Conservation (phyloP, 2,329 filamentous ascomycete genomes). For the Ophiocordyceps camponoti-leonardi region DNA sequence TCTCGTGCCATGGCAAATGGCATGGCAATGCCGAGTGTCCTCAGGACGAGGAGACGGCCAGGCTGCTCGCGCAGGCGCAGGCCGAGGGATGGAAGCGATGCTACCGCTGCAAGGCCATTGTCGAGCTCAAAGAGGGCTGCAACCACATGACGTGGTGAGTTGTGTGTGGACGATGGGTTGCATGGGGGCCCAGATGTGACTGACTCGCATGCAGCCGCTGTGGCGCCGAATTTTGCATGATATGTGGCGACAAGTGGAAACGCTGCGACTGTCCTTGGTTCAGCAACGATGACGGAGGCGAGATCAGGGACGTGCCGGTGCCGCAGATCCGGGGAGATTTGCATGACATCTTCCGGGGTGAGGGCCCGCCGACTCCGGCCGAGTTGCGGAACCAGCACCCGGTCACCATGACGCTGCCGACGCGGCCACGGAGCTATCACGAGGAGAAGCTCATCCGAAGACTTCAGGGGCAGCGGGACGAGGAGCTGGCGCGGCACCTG, state of each 20-base stretch:
- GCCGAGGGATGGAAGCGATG: conserved; percentile 60
- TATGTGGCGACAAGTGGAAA: conserved; percentile 70
- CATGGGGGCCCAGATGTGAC: not conserved
- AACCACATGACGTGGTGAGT: conserved; percentile 78
- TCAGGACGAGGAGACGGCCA: conserved; percentile 47
- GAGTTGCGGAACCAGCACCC: conserved; percentile 9
- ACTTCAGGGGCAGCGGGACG: conserved; percentile 29
- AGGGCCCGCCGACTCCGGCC: conserved; percentile 12
- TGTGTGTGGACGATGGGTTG: not conserved
- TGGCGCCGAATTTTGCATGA: conserved; percentile 72
- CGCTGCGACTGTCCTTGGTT: conserved; percentile 71
- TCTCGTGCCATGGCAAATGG: conserved; percentile 55
- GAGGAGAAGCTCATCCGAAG: conserved; percentile 28
- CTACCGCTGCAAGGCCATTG: conserved; percentile 53
- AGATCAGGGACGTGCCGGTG: conserved; percentile 33
- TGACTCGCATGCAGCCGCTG: conserved; percentile 38
- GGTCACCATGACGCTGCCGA: conserved; percentile 6
- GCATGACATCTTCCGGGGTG: conserved; percentile 5
- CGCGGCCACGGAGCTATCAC: conserved; percentile 19
- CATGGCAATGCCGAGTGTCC: conserved; percentile 56
- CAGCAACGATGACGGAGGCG: conserved; percentile 39
- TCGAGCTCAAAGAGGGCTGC: conserved; percentile 68
- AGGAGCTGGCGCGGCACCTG: conserved; percentile 12
- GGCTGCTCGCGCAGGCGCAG: conserved; percentile 46
- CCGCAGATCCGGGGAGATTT: conserved; percentile 11